These are phyloP conservation scores for Echinochloa phyllopogon DNA, from an alignment of 176 grass and related monocot genomes.

Conservation along the genomic window DNA sequence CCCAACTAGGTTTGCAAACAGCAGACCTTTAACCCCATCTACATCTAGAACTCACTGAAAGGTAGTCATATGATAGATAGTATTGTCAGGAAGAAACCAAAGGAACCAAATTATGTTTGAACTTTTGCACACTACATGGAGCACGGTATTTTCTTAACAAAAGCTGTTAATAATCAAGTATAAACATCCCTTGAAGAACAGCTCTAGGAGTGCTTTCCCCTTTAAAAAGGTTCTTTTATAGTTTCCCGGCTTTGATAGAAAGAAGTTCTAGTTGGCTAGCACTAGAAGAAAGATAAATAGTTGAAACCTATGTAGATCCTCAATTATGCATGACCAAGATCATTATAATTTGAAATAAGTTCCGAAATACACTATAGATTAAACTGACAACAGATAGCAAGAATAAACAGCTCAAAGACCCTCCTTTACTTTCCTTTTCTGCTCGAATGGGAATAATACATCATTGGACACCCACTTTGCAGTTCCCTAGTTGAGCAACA, in stretches of 20 bases:
- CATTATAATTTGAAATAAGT: not conserved
- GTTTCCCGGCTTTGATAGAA: not conserved
- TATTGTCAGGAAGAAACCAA: slow-evolving; percentile 12
- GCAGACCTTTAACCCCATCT: not conserved
- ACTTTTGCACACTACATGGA: not conserved
- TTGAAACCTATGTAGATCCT: not conserved
- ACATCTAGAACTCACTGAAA: not conserved
- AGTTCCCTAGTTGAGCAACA: slow-evolving; percentile 12
- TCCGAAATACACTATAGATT: not conserved
- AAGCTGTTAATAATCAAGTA: not conserved
- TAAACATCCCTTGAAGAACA: not conserved
- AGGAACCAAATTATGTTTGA: not conserved
- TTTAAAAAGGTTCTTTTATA: not conserved
- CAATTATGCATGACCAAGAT: not conserved
- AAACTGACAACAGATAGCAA: not conserved
- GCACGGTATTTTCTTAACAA: not conserved
- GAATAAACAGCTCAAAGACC: slow-evolving; percentile 16
- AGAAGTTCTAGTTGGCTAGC: not conserved
- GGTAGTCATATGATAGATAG: not conserved
- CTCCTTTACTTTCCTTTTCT: slow-evolving; percentile 3
- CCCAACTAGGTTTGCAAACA: not conserved
- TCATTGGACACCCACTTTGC: slow-evolving; percentile 26
- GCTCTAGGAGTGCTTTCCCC: not conserved
- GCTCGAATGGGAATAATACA: slow-evolving; percentile 27
- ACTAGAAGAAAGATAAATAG: not conserved